phyloP scores from a whole-genome alignment of 116 monocot species.

The Posidonia oceanica region DNA sequence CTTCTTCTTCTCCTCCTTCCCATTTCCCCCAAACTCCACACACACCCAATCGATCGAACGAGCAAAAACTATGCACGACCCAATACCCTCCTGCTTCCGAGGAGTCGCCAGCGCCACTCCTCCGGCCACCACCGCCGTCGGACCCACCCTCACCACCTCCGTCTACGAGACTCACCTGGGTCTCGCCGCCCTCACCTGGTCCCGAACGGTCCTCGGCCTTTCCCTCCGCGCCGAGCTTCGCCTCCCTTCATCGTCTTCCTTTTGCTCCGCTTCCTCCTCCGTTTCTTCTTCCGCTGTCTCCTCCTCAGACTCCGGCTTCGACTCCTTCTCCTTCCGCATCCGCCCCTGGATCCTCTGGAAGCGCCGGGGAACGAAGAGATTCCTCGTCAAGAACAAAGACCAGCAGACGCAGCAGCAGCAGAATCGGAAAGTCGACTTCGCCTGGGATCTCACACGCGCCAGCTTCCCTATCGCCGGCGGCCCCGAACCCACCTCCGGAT shows the following conservation, averaged over 20 bases:
- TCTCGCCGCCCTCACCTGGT: conserved; percentile 69
- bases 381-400: conserved; percentile 16
- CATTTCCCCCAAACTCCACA: neutral
- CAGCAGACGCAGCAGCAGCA: neutral
- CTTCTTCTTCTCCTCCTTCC: too few relatives aligned
- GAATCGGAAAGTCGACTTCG: conserved; percentile 20
- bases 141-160: conserved; percentile 55
- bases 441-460: conserved; percentile 68
- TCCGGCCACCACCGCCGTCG: conserved; percentile 23
- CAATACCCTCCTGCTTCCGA: conserved; percentile 44
- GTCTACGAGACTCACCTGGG: conserved; percentile 72
- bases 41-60: neutral
- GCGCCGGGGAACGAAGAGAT: conserved; percentile 43
- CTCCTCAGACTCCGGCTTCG: conserved; percentile 8
- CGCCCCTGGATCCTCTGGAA: conserved; percentile 76
- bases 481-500: conserved; percentile 41
- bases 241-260: conserved; percentile 13
- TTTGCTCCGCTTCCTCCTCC: neutral
- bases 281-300: conserved; percentile 1
- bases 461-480: conserved; percentile 35
- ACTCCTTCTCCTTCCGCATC: conserved; percentile 34
- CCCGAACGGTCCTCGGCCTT: conserved; percentile 68
- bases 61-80: conserved; percentile 22
- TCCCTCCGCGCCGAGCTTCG: conserved; percentile 55
- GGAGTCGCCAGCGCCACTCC: conserved; percentile 17